A percentile compares a stretch with the other conserved stretches of the same genome.
Conservation (phyloP, 2,329 filamentous ascomycete genomes). For the Paraconiothyrium brasiliense region DNA sequence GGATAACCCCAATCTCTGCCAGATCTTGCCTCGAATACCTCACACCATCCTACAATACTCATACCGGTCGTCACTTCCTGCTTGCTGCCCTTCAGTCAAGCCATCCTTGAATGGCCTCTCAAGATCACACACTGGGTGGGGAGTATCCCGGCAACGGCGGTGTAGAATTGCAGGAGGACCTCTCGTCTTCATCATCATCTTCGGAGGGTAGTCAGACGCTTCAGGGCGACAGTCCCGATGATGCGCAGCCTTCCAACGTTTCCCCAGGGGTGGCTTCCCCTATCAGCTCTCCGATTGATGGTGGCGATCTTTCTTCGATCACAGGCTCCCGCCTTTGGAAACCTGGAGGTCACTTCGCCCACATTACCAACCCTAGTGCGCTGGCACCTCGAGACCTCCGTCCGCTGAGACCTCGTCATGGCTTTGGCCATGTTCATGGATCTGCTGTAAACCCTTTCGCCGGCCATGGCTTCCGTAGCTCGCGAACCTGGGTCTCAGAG, state of each 20-base stretch:
- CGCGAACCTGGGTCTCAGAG: slow-evolving; percentile 37
- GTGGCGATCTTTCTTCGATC: neutral
- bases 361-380: slow-evolving; percentile 1
- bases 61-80: neutral
- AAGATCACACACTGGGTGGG: neutral
- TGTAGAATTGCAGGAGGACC: neutral
- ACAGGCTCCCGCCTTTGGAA: slow-evolving; percentile 15
- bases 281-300: slow-evolving; percentile 4
- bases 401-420: slow-evolving; percentile 12
- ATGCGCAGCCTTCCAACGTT: neutral
- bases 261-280: neutral
- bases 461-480: slow-evolving; percentile 26
- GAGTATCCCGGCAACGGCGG: neutral
- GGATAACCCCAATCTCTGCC: neutral
- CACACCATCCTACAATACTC: neutral
- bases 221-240: slow-evolving; percentile 12
- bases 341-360: neutral
- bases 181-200: slow-evolving; percentile 8
- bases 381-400: slow-evolving; percentile 3
- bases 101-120: slow-evolving; percentile 14
- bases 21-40: neutral
- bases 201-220: slow-evolving; percentile 17
- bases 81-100: neutral
- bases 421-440: slow-evolving; percentile 13
- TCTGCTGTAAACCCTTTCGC: slow-evolving; percentile 8